Evolutionary conservation across 495 filamentous ascomycete species (phyloP).

Genomic region (Aspergillus sparsus): DNA sequence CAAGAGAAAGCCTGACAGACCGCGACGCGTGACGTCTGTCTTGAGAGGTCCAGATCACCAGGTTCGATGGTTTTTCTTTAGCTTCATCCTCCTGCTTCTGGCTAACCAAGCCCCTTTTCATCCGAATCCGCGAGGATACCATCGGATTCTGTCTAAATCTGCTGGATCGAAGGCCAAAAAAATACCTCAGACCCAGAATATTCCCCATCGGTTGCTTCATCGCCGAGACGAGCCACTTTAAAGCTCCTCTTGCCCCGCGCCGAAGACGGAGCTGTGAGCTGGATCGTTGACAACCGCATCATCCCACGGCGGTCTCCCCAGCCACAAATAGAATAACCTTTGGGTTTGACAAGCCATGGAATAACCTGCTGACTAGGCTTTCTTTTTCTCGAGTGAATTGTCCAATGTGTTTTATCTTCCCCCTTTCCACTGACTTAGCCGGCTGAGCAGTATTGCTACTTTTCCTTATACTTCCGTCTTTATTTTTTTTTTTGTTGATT

Average conservation of each 20-base stretch:
- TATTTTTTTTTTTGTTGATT: background rate
- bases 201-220: slow-evolving; percentile 20
- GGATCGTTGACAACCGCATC: slow-evolving; percentile 30
- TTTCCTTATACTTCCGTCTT: background rate
- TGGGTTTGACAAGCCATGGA: slow-evolving; percentile 17
- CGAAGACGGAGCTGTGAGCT: slow-evolving; percentile 37
- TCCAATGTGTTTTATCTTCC: slow-evolving; percentile 9
- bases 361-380: slow-evolving; percentile 1
- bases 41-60: background rate
- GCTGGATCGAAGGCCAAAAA: slow-evolving; percentile 10
- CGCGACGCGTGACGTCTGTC: slow-evolving; percentile 10
- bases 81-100: slow-evolving; percentile 3
- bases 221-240: slow-evolving; percentile 27
- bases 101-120: slow-evolving; percentile 2
- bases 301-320: slow-evolving; percentile 27
- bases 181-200: slow-evolving; percentile 20
- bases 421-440: background rate
- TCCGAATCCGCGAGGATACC: slow-evolving; percentile 10
- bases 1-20: background rate
- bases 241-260: slow-evolving; percentile 22
- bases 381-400: background rate
- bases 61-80: slow-evolving; percentile 3
- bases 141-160: slow-evolving; percentile 7
- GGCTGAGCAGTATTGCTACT: slow-evolving; percentile 7
- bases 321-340: background rate